phyloP scores from a whole-genome alignment of 495 filamentous ascomycete genomes.

The Apiosordaria backusii region DNA sequence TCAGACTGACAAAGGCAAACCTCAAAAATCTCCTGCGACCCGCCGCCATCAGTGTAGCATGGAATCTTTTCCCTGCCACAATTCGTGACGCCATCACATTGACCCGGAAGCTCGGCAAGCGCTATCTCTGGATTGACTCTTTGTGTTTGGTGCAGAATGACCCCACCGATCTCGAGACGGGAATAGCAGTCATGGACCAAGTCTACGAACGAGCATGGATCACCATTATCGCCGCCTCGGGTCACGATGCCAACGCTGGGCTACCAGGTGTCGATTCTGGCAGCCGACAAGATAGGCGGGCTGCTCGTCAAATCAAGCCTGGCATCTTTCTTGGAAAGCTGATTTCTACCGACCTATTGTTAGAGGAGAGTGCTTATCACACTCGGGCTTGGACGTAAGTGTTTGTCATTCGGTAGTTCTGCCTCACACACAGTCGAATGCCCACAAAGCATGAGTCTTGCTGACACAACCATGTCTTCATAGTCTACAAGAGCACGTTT shows the following conservation, averaged over 20 bases:
- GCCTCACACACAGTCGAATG: too few relatives aligned
- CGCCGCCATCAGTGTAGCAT: not conserved
- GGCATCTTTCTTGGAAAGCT: not conserved
- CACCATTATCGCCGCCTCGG: slow-evolving; percentile 13
- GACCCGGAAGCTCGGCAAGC: not conserved
- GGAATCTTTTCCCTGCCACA: slow-evolving; percentile 4
- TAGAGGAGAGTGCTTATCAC: not conserved
- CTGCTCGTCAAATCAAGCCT: not conserved
- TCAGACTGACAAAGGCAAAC: slow-evolving; percentile 2
- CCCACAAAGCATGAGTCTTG: not conserved
- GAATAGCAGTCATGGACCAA: slow-evolving; percentile 10
- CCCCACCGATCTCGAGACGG: not conserved
- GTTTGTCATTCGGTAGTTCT: not conserved
- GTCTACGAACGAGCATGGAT: slow-evolving; percentile 12
- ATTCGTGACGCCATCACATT: slow-evolving; percentile 10
- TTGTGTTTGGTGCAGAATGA: slow-evolving; percentile 19
- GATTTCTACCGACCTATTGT: not conserved
- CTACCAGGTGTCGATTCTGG: slow-evolving; percentile 7
- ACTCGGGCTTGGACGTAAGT: not conserved
- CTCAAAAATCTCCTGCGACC: not conserved
- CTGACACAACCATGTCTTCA: not conserved
- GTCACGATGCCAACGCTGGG: slow-evolving; percentile 13
- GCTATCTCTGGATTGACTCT: slow-evolving; percentile 19
- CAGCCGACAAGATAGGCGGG: not conserved
- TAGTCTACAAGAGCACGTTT: not conserved